phyloP scores from a whole-genome alignment of 1,284 basidiomycete genomes.

The Hemileia vastatrix region DNA sequence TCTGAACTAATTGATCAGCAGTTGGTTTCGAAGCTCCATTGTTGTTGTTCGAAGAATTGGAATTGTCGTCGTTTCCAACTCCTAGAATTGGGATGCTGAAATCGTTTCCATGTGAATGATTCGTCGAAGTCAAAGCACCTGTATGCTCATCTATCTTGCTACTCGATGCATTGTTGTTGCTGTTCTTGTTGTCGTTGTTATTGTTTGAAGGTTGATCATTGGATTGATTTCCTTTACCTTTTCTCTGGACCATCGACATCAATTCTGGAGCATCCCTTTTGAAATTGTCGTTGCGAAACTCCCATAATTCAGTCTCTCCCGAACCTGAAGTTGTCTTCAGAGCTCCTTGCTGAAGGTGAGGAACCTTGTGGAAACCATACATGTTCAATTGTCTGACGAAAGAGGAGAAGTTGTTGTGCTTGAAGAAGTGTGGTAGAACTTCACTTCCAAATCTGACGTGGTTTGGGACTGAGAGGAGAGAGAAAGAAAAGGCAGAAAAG shows the following conservation, averaged over 20 bases:
- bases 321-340: conserved; percentile 57
- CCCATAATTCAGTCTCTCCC: conserved; percentile 76
- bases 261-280: conserved; percentile 79
- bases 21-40: neutral
- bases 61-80: no score
- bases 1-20: conserved; percentile 2
- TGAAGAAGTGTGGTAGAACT: conserved; percentile 86
- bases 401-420: conserved; percentile 76
- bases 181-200: no score
- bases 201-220: no score
- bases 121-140: no score
- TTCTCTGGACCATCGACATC: conserved; percentile 72
- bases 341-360: conserved; percentile 88
- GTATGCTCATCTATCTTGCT: no score
- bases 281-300: conserved; percentile 86
- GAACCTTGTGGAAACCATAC: conserved; percentile 54
- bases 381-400: conserved; percentile 84
- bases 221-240: no score
- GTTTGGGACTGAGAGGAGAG: conserved; percentile 61
- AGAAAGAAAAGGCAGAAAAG: conserved; percentile 1
- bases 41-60: no score
- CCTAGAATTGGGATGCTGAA: no score
- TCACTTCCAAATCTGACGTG: conserved; percentile 85
- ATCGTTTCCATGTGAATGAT: no score
- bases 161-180: no score